Evolutionary conservation across 441 rosid species (phyloP).

Genomic region (Melastoma candidum): DNA sequence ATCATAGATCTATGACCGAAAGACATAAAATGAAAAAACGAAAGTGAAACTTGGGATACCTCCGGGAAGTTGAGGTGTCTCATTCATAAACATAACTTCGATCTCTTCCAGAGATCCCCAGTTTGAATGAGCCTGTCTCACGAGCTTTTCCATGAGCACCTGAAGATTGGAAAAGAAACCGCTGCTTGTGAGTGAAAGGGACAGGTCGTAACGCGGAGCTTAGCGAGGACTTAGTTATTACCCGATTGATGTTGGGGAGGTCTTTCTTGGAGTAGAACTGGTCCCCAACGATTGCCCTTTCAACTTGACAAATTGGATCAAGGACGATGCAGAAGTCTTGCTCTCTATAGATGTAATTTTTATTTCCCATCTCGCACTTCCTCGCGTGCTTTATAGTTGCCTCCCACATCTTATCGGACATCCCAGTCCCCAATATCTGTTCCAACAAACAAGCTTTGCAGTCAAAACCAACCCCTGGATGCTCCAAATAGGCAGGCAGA

Average conservation of each 20-base stretch:
- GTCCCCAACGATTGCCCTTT: slow-evolving; percentile 35
- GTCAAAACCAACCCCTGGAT: background rate
- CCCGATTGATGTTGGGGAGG: slow-evolving; percentile 25
- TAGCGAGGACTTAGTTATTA: slow-evolving; percentile 6
- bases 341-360: slow-evolving; percentile 30
- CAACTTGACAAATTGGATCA: slow-evolving; percentile 63
- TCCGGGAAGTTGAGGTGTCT: slow-evolving; percentile 40
- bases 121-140: too few relatives aligned
- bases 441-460: background rate
- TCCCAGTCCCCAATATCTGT: slow-evolving; percentile 61
- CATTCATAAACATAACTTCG: slow-evolving; percentile 28
- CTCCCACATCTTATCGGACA: slow-evolving; percentile 89
- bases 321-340: slow-evolving; percentile 24
- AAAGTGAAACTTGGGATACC: slow-evolving; percentile 22
- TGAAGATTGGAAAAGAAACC: slow-evolving; percentile 10
- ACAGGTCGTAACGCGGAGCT: too few relatives aligned
- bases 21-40: background rate
- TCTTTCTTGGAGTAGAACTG: slow-evolving; percentile 25
- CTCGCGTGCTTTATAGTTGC: slow-evolving; percentile 61
- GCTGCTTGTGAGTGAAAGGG: too few relatives aligned
- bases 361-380: slow-evolving; percentile 56
- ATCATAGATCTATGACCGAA: background rate
- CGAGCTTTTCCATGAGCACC: slow-evolving; percentile 15
- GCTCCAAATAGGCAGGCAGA: too few relatives aligned
- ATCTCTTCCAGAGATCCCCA: slow-evolving; percentile 23